Base-by-base conservation (phyloP, 1,139 yeast species). In the Geotrichum restrictum region DNA sequence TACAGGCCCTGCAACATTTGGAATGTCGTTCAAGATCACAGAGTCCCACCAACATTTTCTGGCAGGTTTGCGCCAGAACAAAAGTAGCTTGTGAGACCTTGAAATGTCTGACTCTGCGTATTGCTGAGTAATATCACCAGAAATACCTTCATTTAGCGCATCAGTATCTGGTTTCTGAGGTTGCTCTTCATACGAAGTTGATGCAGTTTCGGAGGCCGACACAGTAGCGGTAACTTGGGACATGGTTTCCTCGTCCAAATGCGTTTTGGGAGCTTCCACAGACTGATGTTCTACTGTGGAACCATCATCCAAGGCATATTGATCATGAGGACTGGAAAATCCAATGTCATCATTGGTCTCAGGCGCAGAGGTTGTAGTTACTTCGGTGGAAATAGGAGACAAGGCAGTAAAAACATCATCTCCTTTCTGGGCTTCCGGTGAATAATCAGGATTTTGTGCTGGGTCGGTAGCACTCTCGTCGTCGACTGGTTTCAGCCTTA, bases 31-130 rank as follows among this genome's bases (percentile, higher is more conserved):
- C 45, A 75, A 72, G 45, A 81, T 81, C 62, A 85, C 59, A 19
- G 68, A 62, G 49, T 85, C 85, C 99, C 99, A 94, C 99, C 99
- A 94, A 71, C 99, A 94, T 67, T 94, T 94, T 64, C 98, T 78
- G 1, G 99, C 99, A 0, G 99, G 99, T 66, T 93, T 93, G 58
- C 96, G 79, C 98, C 98, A 94, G 67, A 94, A 94, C 55, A 94
- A 74, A 38, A 94, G 75, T 52, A 94, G 76, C 66, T 94, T 93
- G 34, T 93, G 87, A 3, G 81, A 76, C 51, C 78, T 75, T 29
- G 73, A 74, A 63, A 69, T 65, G 64, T 64, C 69, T 2, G 49
- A 45, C 24, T 51, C 55, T 2, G 51, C 46, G 3, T 14, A 41
- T 36, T 19, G 54, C 18, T 14, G 27, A 13, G 13, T 19, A 27